Percentiles rank a stretch among this genome's conserved stretches.
phyloP scores from a whole-genome alignment of 129 eudicot genomes.

The Flaveria trinervia region DNA sequence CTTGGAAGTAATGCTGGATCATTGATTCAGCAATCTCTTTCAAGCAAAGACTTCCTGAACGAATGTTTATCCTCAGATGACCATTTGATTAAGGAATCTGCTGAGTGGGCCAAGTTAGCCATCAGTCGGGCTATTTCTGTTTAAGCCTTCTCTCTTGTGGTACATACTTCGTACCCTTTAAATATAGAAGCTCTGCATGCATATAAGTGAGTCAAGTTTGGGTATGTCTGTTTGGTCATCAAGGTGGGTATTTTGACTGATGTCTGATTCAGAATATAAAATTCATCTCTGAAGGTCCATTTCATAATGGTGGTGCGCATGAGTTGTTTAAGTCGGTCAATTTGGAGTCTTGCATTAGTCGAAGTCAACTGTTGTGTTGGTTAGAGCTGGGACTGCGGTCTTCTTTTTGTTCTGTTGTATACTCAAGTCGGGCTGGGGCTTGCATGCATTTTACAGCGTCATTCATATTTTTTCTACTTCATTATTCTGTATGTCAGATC shows the following conservation, averaged over 20 bases:
- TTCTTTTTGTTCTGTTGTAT: conserved; percentile 29
- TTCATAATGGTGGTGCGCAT: conserved; percentile 28
- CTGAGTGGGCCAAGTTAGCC: conserved; percentile 95
- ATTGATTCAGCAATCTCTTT: conserved; percentile 81
- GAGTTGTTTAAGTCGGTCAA: conserved; percentile 22
- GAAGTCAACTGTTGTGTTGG: conserved; percentile 18
- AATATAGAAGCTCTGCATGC: conserved; percentile 57
- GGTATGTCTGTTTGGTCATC: no score
- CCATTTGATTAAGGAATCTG: conserved; percentile 81
- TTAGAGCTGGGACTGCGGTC: conserved; percentile 12
- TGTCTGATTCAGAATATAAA: no score
- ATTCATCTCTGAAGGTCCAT: conserved; percentile 5
- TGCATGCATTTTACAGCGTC: conserved; percentile 30
- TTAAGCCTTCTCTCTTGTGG: conserved; percentile 51
- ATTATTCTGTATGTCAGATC: conserved; percentile 4
- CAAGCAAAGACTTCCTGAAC: conserved; percentile 75
- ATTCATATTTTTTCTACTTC: conserved; percentile 22
- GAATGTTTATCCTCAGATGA: conserved; percentile 91
- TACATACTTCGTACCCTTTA: conserved; percentile 45
- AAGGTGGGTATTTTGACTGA: no score
- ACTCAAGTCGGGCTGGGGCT: conserved; percentile 35
- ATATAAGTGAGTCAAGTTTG: conserved; percentile 70
- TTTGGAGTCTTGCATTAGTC: conserved; percentile 58
- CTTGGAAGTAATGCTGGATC: conserved; percentile 86
- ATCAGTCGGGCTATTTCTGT: conserved; percentile 77